Conservation (phyloP, 441 rosid species). For the Jatropha multifida region DNA sequence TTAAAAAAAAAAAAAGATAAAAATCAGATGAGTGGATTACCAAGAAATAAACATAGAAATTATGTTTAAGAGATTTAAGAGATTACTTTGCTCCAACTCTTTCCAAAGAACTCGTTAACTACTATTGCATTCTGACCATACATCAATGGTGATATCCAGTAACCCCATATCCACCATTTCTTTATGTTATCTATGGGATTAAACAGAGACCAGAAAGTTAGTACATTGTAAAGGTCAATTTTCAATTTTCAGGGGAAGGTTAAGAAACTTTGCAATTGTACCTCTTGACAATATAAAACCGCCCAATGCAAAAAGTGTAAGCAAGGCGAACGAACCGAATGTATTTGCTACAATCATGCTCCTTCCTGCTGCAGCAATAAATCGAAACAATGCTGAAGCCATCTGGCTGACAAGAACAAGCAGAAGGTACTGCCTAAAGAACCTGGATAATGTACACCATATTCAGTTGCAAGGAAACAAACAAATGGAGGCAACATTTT, state of each 20-base stretch:
- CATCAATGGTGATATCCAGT: slow-evolving; percentile 82
- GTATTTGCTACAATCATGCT: slow-evolving; percentile 71
- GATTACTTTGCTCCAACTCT: slow-evolving; percentile 66
- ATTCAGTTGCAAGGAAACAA: not conserved
- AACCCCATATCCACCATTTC: slow-evolving; percentile 89
- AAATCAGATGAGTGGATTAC: not conserved
- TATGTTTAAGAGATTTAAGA: slow-evolving; percentile 1
- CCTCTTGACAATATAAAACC: slow-evolving; percentile 77
- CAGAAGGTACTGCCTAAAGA: slow-evolving; percentile 66
- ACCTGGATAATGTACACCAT: slow-evolving; percentile 43
- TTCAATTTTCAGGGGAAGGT: not conserved
- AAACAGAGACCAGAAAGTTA: not conserved
- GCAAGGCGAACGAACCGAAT: slow-evolving; percentile 64
- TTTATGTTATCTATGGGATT: slow-evolving; percentile 47
- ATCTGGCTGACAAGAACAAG: slow-evolving; percentile 56
- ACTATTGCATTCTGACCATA: slow-evolving; percentile 72
- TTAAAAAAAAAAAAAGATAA: not conserved
- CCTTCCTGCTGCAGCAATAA: slow-evolving; percentile 63
- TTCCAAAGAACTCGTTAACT: slow-evolving; percentile 78
- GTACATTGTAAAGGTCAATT: not conserved
- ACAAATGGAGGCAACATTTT: not conserved
- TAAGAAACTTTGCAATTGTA: slow-evolving; percentile 11
- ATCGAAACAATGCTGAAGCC: slow-evolving; percentile 69
- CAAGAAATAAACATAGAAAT: no score
- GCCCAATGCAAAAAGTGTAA: slow-evolving; percentile 57